These are phyloP conservation scores for Amaranthus tricolor DNA, from an alignment of 179 eudicot genomes.

Conservation along the genomic window DNA sequence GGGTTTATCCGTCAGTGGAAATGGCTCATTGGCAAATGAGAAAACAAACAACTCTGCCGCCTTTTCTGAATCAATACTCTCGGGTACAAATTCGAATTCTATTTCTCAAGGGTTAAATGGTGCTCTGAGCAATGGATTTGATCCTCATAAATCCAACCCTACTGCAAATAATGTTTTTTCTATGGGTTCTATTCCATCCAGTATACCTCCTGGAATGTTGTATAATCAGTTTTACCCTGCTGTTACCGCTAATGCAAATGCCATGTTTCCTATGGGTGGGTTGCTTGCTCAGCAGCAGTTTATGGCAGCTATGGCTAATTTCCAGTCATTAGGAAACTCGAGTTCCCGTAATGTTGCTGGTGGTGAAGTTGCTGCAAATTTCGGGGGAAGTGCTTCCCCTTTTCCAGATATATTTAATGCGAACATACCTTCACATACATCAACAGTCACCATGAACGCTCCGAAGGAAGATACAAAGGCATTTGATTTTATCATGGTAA, in stretches of 20 bases:
- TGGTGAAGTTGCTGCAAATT: slow-evolving; percentile 40
- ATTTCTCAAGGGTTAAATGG: slow-evolving; percentile 34
- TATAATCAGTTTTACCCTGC: slow-evolving; percentile 66
- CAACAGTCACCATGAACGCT: slow-evolving; percentile 54
- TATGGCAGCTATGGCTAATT: slow-evolving; percentile 80
- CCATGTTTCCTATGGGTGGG: slow-evolving; percentile 43
- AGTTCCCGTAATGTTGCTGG: slow-evolving; percentile 45
- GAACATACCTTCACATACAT: slow-evolving; percentile 50
- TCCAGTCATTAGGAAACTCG: slow-evolving; percentile 60
- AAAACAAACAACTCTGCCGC: slow-evolving; percentile 29
- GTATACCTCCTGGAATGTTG: slow-evolving; percentile 57
- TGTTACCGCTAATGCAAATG: slow-evolving; percentile 56
- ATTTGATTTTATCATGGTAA: slow-evolving; percentile 92
- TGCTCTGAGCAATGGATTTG: slow-evolving; percentile 32
- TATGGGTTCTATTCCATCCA: slow-evolving; percentile 55
- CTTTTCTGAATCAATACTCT: slow-evolving; percentile 32
- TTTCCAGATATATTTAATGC: slow-evolving; percentile 86
- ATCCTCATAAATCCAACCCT: slow-evolving; percentile 42
- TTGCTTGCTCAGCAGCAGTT: slow-evolving; percentile 77
- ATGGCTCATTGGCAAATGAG: slow-evolving; percentile 33
- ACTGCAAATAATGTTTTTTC: slow-evolving; percentile 53
- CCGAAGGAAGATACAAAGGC: slow-evolving; percentile 87
- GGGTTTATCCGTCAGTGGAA: slow-evolving; percentile 53
- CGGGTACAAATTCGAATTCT: slow-evolving; percentile 32
- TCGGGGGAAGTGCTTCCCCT: slow-evolving; percentile 44